Conservation (phyloP, 129 eudicot species). For the Flaveria sonorensis region DNA sequence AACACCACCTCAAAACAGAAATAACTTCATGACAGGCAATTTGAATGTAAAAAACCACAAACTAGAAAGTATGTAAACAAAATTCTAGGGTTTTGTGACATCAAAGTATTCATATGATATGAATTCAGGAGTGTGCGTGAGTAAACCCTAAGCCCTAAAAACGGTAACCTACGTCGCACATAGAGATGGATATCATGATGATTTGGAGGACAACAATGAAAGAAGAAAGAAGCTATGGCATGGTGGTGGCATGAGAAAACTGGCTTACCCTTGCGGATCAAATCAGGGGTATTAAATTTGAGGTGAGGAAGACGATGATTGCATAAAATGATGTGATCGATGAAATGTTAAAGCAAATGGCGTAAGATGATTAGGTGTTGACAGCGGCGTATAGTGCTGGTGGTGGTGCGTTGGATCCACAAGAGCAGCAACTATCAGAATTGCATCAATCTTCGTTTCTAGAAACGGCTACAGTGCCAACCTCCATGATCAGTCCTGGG, state of each 20-base stretch:
- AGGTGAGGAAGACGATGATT: conserved; percentile 12
- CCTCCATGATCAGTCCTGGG: background rate
- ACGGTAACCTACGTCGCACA: conserved; percentile 12
- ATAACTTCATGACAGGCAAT: background rate
- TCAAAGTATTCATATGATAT: background rate
- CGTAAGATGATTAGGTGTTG: background rate
- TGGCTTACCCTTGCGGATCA: conserved; percentile 28
- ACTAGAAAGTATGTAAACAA: conserved; percentile 2
- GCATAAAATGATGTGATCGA: conserved; percentile 15
- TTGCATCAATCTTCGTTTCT: background rate
- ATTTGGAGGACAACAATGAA: background rate
- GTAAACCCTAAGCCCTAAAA: conserved; percentile 25
- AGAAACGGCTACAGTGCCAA: conserved; percentile 7
- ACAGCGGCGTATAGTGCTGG: background rate
- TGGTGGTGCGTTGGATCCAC: conserved; percentile 30
- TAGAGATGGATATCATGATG: conserved; percentile 1
- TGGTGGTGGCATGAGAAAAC: background rate
- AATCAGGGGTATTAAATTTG: background rate
- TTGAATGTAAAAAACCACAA: background rate
- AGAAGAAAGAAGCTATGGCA: background rate
- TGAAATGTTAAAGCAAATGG: conserved; percentile 15
- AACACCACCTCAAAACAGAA: background rate
- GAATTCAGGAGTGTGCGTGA: background rate
- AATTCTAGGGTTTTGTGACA: conserved; percentile 29
- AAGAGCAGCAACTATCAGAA: conserved; percentile 10